A percentile compares a stretch with the other conserved stretches of the same genome.
phyloP scores from a whole-genome alignment of 192 early-diverging fungal species.

The Gonapodya prolifera region DNA sequence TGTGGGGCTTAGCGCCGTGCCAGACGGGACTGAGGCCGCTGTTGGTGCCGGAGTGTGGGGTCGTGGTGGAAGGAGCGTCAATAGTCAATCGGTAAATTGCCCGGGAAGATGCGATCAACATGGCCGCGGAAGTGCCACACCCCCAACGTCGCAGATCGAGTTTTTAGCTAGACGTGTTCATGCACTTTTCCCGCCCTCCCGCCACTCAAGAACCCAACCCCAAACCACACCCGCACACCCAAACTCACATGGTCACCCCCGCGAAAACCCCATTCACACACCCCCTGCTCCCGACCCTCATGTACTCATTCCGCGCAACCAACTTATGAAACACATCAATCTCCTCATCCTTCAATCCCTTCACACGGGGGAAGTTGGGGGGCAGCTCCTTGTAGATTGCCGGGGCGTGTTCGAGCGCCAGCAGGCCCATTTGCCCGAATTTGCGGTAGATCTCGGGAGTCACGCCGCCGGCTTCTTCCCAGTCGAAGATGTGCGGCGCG shows the following conservation, averaged over 20 bases:
- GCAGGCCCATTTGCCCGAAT: constrained; percentile 1
- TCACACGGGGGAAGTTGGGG: background rate
- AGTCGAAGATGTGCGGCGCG: background rate
- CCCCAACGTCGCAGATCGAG: too few relatives aligned
- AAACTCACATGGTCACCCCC: background rate
- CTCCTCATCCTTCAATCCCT: background rate
- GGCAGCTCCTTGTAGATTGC: constrained; percentile 4
- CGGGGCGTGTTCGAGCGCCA: constrained; percentile 5
- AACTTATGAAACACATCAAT: background rate
- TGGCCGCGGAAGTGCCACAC: too few relatives aligned
- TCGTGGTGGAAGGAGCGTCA: too few relatives aligned
- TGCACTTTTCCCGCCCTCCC: too few relatives aligned
- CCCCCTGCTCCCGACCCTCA: constrained; percentile 4
- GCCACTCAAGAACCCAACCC: too few relatives aligned
- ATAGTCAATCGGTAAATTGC: too few relatives aligned
- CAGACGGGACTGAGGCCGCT: background rate
- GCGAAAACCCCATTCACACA: constrained; percentile 3
- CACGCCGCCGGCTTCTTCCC: background rate
- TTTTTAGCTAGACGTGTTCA: too few relatives aligned
- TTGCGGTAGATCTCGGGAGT: background rate
- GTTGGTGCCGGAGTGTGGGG: too few relatives aligned
- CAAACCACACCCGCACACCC: background rate
- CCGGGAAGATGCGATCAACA: too few relatives aligned
- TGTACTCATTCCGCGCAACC: background rate
- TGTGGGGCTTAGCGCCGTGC: background rate